Evolutionary conservation across 345 rosid genomes (phyloP).

Genomic region (Brassica juncea): DNA sequence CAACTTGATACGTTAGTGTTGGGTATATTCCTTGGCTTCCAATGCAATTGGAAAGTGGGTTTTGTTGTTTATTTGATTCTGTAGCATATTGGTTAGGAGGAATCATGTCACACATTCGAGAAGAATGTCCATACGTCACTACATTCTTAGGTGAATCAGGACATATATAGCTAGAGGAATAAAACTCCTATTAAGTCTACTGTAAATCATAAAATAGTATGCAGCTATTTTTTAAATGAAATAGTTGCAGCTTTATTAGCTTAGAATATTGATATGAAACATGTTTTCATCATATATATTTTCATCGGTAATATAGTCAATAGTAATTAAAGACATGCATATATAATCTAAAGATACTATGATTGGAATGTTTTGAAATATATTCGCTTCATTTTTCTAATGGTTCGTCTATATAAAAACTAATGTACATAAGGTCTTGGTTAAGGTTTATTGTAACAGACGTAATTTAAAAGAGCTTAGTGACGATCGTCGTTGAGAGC

Average conservation of each 20-base stretch:
- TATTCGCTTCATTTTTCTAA: background rate
- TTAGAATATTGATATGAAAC: background rate
- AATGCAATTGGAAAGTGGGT: constrained; percentile 16
- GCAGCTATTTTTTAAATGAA: no score
- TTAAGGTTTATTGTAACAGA: background rate
- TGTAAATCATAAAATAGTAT: no score
- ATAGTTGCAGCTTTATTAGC: no score
- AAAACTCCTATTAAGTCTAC: no score
- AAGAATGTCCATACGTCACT: background rate
- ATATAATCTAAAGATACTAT: background rate
- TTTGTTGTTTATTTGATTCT: background rate
- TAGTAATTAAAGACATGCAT: background rate
- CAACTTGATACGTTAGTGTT: background rate
- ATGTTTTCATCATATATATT: background rate
- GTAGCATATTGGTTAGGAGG: constrained; percentile 12
- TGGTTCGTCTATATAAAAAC: background rate
- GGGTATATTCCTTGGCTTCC: constrained; percentile 28
- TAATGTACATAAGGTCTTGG: background rate
- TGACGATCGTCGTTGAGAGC: background rate
- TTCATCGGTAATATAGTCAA: background rate
- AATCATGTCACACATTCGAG: constrained; percentile 9
- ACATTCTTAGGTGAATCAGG: no score
- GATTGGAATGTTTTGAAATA: background rate
- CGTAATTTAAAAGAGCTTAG: background rate
- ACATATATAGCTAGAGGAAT: no score